Evolutionary conservation across 148 eudicot species (phyloP), one percentile per base, ranked within the genome.

Genomic region (Chenopodium berlandieri): DNA sequence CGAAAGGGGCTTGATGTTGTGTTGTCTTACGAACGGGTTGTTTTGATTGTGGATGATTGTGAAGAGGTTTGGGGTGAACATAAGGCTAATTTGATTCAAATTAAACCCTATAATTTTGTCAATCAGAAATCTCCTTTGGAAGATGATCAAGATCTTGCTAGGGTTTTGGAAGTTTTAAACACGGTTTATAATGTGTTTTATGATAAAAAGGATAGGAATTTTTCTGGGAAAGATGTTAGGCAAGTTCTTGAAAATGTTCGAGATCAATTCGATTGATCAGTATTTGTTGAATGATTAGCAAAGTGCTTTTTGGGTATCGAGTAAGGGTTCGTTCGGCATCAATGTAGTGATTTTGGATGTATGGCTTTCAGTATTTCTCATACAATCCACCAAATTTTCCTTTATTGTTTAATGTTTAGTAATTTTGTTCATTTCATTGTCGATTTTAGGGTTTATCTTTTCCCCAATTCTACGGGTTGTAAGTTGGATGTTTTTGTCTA

Each of bases 41-140:
- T 81, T 22, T 75, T 81, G 54, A 66, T 75, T 50, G 74, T 80
- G 2, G 83, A 80, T 47, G 83, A 80, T 30, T 22, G 5, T 2
- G 71, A 54, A 0, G 23, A 66, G 2, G 79, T 75, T 34, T 75
- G 83, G 83, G 66, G 25, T n/a, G 67, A 44, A 1, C 14, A 46
- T 14, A 75, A 20, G 83, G 22, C 9, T 1, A 81, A 75, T 14
- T 9, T 81, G 0, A 75, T 81, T 0, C 22, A 48, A 13, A 74
- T 81, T 17, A 22, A 14, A 8, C 78, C 78, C 6, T 75, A 75
- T 17, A 4, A 0, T 80, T 58, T 64, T 73, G 44, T 58, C 0
- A 20, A 11, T 7, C 60, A 3, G 22, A 54, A 54, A 13, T 13
- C 17, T 16, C 71, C 19, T 30, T 14, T 8, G 16, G 9, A 30